These are phyloP conservation scores for Fusarium chlamydosporum DNA, from an alignment of 2,329 filamentous ascomycete genomes.

Conservation along the genomic window DNA sequence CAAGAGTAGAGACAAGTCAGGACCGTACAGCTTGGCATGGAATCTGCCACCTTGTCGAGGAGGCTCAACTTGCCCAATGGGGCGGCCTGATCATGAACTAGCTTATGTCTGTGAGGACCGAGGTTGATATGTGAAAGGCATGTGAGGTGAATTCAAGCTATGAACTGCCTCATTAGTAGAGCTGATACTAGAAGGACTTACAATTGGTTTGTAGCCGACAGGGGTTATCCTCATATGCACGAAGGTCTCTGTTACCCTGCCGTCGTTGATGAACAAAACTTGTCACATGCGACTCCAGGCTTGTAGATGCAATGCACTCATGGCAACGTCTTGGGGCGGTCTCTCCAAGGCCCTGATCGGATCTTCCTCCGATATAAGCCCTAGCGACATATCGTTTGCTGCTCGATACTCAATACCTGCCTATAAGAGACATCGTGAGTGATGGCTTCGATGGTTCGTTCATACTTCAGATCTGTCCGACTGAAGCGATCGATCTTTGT, in stretches of 20 bases:
- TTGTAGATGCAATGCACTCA: constrained; percentile 20
- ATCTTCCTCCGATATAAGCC: too few relatives aligned
- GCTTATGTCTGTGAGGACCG: constrained; percentile 37
- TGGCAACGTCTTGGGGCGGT: too few relatives aligned
- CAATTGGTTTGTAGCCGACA: constrained; percentile 50
- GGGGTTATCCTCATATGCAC: constrained; percentile 49
- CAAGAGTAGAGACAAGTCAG: constrained; percentile 49
- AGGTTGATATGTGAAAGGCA: constrained; percentile 55
- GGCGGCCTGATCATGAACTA: constrained; percentile 47
- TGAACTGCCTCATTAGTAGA: constrained; percentile 39
- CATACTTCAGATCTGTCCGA: constrained; percentile 35
- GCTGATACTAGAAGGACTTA: constrained; percentile 7
- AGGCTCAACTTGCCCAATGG: constrained; percentile 36
- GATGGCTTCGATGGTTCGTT: constrained; percentile 23
- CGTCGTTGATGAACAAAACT: constrained; percentile 42
- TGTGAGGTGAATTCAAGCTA: constrained; percentile 62
- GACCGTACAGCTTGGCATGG: constrained; percentile 50
- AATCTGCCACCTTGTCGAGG: constrained; percentile 1
- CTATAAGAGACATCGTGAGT: constrained; percentile 32
- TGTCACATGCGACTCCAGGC: not conserved
- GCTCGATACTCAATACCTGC: constrained; percentile 25
- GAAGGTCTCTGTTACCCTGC: constrained; percentile 46
- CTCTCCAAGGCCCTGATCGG: too few relatives aligned
- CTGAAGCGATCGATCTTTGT: constrained; percentile 36
- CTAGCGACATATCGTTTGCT: constrained; percentile 2